Evolutionary conservation across 2,329 filamentous ascomycete species (phyloP).

Genomic region (Colletotrichum sp.): DNA sequence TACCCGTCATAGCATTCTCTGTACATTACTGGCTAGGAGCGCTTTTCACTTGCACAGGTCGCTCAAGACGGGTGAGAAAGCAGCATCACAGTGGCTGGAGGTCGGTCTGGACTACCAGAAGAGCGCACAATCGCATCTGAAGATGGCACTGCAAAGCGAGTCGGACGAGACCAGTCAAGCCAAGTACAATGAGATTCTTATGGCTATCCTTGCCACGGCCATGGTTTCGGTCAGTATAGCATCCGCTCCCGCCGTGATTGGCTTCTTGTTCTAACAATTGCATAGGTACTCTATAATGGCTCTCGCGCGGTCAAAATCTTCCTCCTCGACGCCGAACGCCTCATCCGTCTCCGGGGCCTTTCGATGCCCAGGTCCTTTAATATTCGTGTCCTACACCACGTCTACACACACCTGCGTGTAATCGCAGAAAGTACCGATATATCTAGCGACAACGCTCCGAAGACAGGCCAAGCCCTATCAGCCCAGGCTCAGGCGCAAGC

Average conservation of each 20-base stretch:
- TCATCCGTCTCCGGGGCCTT: conserved; percentile 44
- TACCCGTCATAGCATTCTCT: conserved; percentile 41
- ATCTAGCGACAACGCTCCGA: neutral
- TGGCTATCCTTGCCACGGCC: conserved; percentile 41
- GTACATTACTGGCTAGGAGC: conserved; percentile 44
- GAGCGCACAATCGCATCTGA: conserved; percentile 33
- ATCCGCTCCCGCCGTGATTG: neutral
- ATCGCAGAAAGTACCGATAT: conserved; percentile 44
- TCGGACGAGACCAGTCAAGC: conserved; percentile 34
- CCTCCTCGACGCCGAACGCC: conserved; percentile 46
- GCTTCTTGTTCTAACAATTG: neutral
- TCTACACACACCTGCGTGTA: conserved; percentile 49
- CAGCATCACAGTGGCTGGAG: conserved; percentile 30
- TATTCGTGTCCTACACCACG: conserved; percentile 48
- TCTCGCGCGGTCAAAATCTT: conserved; percentile 19
- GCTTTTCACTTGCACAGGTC: conserved; percentile 42
- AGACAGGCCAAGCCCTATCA: neutral
- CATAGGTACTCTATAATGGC: conserved; percentile 8
- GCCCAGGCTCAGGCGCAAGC: neutral
- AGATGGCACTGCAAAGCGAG: conserved; percentile 37
- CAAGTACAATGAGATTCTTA: conserved; percentile 49
- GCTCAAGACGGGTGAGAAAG: neutral
- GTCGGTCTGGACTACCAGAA: conserved; percentile 32
- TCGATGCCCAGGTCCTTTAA: conserved; percentile 43
- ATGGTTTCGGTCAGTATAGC: conserved; percentile 22